phyloP scores from a whole-genome alignment of 2,329 filamentous ascomycete genomes.

The Fusarium sp. region DNA sequence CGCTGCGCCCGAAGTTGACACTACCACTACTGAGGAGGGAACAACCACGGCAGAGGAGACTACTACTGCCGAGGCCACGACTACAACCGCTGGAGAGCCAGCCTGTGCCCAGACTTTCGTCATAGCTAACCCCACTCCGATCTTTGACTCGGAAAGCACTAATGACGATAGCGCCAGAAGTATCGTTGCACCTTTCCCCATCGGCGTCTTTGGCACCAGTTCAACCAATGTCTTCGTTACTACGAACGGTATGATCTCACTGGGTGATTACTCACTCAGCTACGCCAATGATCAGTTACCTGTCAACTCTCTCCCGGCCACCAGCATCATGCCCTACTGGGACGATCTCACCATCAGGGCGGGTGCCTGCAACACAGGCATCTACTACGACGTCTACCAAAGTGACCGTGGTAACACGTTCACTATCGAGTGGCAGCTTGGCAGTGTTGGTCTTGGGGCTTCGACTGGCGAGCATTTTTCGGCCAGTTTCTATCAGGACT shows the following conservation, averaged over 20 bases:
- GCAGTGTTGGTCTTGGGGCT: rapidly evolving
- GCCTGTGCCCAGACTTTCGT: not conserved
- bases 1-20: no score
- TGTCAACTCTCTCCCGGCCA: rapidly evolving
- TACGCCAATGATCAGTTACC: rapidly evolving
- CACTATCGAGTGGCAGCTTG: not conserved
- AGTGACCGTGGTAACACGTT: not conserved
- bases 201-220: rapidly evolving
- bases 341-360: not conserved
- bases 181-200: not conserved
- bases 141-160: not conserved
- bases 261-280: no score
- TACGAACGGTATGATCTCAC: not conserved
- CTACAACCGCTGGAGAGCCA: not conserved
- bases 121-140: not conserved
- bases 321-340: not conserved
- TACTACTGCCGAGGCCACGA: not conserved
- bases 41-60: not conserved
- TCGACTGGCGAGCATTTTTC: not conserved
- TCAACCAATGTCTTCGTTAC: not conserved
- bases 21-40: no score
- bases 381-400: not conserved
- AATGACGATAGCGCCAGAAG: not conserved
- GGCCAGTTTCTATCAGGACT: not conserved
- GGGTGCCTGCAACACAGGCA: not conserved